Evolutionary conservation across 306 rosid genomes (phyloP).

Genomic region (Quercus cerris): DNA sequence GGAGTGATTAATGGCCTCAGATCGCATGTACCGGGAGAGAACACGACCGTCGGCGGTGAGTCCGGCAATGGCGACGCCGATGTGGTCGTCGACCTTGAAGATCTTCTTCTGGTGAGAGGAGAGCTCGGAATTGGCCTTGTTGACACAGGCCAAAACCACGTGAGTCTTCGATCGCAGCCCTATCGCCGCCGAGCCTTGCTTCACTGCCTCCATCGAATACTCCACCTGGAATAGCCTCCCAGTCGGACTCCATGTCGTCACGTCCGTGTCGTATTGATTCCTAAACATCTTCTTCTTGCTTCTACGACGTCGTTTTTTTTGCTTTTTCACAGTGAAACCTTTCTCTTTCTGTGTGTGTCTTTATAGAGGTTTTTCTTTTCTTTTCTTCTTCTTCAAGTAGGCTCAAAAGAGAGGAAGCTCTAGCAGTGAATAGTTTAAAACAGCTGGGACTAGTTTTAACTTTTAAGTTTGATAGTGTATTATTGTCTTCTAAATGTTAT

Average conservation of each 20-base stretch:
- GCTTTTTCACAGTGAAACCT: not conserved
- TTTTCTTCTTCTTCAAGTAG: conserved; percentile 40
- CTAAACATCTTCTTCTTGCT: conserved; percentile 52
- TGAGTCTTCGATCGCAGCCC: conserved; percentile 96
- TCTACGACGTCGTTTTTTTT: conserved; percentile 12
- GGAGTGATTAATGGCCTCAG: conserved; percentile 78
- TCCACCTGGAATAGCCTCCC: conserved; percentile 94
- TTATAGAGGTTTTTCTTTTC: not conserved
- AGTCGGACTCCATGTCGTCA: conserved; percentile 94
- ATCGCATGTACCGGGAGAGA: conserved; percentile 87
- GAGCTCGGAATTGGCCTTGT: conserved; percentile 88
- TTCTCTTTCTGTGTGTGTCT: not conserved
- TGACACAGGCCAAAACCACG: conserved; percentile 85
- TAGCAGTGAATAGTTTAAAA: not conserved
- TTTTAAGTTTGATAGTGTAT: not conserved
- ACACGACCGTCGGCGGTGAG: conserved; percentile 97
- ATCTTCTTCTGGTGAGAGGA: conserved; percentile 99
- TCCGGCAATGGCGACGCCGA: conserved; percentile 97
- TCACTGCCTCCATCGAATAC: conserved; percentile 98
- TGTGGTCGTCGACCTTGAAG: conserved; percentile 94
- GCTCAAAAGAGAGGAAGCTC: not conserved
- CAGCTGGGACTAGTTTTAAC: not conserved
- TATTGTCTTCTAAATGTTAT: not conserved
- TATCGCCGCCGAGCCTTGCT: conserved; percentile 95
- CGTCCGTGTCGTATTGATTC: conserved; percentile 90